Evolutionary conservation across 2,329 filamentous ascomycete species (phyloP), one percentile per base, ranked within the genome.

Genomic region (Lecanicillium sp.): DNA sequence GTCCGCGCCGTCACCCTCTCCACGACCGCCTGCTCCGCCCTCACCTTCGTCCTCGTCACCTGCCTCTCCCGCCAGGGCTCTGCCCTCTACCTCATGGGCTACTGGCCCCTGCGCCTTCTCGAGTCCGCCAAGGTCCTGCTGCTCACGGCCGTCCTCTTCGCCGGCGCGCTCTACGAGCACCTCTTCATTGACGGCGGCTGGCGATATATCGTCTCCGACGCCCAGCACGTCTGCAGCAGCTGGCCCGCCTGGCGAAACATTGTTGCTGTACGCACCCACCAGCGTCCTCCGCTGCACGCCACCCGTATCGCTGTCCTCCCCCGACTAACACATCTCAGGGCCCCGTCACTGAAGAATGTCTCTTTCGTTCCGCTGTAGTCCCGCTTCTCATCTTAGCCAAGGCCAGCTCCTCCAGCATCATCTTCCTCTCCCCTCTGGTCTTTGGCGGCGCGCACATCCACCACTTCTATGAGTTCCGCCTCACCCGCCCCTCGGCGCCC

Each of bases 381-480:
- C 87, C 91, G 2, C 75, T 96, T 10, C 84, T 96, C 60, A 70
- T 96, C 24, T 72, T 90, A 42, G 83, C 89, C 17, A 77, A 76
- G 37, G 71, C 81, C 43, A 73, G 75, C 36, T 59, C 73, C 23
- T 54, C 60, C 3, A 70, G 71, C 33, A 89, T 87, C 54, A 79
- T 95, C 60, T 89, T 95, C 67, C 70, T 88, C 10, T 87, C 88
- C 1, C 91, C 91, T 6, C 71, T 96, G 10, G 84, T 95, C 64
- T 97, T 97, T 62, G 91, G 91, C 44, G 81, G 95, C 37, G 90
- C 93, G 7, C 93, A 98, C 68, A 68, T 95, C 40, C 91, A 98
- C 67, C 93, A 98, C 68, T 89, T 95, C 64, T 95, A 95, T 70
- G 93, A 97, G 68, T 95, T 95, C 67, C 79, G 86, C 49, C 73